These are phyloP conservation scores for Sporothrix luriei DNA, from an alignment of 2,329 filamentous ascomycete genomes.

Conservation along the genomic window DNA sequence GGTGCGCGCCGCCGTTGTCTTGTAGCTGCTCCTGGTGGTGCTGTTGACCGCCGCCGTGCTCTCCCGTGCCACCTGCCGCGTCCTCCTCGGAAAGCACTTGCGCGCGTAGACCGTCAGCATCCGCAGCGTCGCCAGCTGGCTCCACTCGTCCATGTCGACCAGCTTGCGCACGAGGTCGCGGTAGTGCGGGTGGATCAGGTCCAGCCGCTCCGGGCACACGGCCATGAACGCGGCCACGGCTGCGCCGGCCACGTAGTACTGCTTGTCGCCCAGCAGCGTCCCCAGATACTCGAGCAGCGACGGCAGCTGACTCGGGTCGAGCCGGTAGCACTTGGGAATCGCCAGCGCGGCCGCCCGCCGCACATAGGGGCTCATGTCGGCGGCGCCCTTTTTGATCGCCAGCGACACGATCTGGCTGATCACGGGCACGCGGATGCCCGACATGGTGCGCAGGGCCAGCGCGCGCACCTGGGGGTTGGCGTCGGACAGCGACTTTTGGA, in stretches of 20 bases:
- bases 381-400: conserved; percentile 90
- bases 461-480: conserved; percentile 86
- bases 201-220: conserved; percentile 82
- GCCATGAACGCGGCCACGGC: conserved; percentile 88
- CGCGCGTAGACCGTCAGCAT: conserved; percentile 84
- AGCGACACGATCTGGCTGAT: conserved; percentile 97
- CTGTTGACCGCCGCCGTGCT: neutral
- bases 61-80: conserved; percentile 49
- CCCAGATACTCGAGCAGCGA: conserved; percentile 82
- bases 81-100: conserved; percentile 79
- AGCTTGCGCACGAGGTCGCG: conserved; percentile 81
- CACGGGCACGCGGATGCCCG: conserved; percentile 91
- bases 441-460: conserved; percentile 94
- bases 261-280: conserved; percentile 80
- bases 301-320: conserved; percentile 83
- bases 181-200: conserved; percentile 90
- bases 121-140: conserved; percentile 79
- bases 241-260: conserved; percentile 95
- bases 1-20: neutral
- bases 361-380: conserved; percentile 93
- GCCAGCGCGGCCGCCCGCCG: conserved; percentile 89
- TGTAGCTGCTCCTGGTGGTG: conserved; percentile 43
- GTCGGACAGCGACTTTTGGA: conserved; percentile 95
- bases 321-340: conserved; percentile 91
- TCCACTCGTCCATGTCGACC: conserved; percentile 99